phyloP scores from a whole-genome alignment of 2,329 filamentous ascomycete genomes.

The Pseudocercospora fuligena region DNA sequence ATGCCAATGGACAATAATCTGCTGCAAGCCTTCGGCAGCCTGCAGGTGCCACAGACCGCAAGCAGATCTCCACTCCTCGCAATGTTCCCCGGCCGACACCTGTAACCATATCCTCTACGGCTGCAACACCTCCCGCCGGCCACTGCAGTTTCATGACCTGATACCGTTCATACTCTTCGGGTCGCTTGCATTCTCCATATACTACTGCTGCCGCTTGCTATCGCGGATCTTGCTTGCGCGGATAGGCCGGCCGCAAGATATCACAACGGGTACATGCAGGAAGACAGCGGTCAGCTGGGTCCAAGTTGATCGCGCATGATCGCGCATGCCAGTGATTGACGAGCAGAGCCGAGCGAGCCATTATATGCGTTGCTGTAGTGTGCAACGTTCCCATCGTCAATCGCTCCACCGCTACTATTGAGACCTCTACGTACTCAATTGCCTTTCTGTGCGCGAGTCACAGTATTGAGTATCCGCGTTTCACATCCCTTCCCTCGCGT shows the following conservation, averaged over 20 bases:
- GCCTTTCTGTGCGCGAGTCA: neutral
- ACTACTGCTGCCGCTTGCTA: neutral
- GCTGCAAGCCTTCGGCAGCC: constrained; percentile 7
- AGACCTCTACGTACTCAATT: neutral
- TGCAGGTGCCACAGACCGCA: neutral
- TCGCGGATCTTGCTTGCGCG: neutral
- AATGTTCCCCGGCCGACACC: neutral
- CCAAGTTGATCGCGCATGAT: constrained; percentile 8
- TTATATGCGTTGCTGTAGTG: constrained; percentile 1
- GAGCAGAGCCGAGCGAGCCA: neutral
- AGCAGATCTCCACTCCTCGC: neutral
- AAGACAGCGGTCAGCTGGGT: constrained; percentile 7
- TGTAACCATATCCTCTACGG: neutral
- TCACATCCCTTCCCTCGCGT: constrained; percentile 4
- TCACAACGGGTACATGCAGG: constrained; percentile 6
- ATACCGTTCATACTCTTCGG: neutral
- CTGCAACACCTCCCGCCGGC: neutral
- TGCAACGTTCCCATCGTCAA: constrained; percentile 6
- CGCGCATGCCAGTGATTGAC: constrained; percentile 1
- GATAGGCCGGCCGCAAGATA: constrained; percentile 6
- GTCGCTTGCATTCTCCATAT: neutral
- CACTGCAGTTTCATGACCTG: neutral
- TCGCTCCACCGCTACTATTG: neutral
- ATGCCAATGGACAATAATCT: neutral
- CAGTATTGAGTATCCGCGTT: neutral